A percentile compares a stretch with the other conserved stretches of the same genome.
phyloP scores from a whole-genome alignment of 371 early-diverging fungal species.

The Chytridium lagenaria region DNA sequence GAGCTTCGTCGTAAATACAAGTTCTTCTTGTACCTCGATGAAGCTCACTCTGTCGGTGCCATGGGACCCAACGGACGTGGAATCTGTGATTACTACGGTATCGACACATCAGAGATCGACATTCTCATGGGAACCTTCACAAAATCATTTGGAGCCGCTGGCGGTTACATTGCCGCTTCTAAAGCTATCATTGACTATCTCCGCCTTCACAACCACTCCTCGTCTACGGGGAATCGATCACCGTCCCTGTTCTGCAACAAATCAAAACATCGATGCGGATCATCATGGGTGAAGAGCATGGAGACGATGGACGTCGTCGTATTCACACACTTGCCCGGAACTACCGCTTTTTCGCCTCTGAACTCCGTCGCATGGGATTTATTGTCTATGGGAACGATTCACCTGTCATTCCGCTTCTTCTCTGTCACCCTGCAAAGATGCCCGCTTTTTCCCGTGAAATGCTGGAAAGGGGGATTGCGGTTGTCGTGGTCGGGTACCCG shows the following conservation, averaged over 20 bases:
- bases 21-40: conserved; percentile 99
- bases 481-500: conserved; percentile 99
- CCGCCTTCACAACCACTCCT: conserved; percentile 80
- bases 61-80: no score
- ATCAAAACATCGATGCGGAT: conserved; percentile 88
- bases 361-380: conserved; percentile 90
- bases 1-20: conserved; percentile 95
- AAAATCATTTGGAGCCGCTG: conserved; percentile 99
- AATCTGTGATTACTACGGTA: no score
- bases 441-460: conserved; percentile 96
- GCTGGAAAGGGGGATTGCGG: conserved; percentile 91
- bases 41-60: conserved; percentile 99
- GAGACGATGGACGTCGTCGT: conserved; percentile 79
- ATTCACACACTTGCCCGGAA: conserved; percentile 89
- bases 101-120: conserved; percentile 93
- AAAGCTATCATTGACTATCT: conserved; percentile 87
- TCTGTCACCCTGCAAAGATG: conserved; percentile 98
- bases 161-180: conserved; percentile 50
- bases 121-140: conserved; percentile 99
- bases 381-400: conserved; percentile 94
- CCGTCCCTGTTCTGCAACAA: conserved; percentile 92
- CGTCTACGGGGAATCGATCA: conserved; percentile 95
- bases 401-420: conserved; percentile 97
- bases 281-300: conserved; percentile 88
- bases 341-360: conserved; percentile 81